These are phyloP conservation scores for Lipomyces sp. DNA, from an alignment of 805 yeast species.

Conservation along the genomic window DNA sequence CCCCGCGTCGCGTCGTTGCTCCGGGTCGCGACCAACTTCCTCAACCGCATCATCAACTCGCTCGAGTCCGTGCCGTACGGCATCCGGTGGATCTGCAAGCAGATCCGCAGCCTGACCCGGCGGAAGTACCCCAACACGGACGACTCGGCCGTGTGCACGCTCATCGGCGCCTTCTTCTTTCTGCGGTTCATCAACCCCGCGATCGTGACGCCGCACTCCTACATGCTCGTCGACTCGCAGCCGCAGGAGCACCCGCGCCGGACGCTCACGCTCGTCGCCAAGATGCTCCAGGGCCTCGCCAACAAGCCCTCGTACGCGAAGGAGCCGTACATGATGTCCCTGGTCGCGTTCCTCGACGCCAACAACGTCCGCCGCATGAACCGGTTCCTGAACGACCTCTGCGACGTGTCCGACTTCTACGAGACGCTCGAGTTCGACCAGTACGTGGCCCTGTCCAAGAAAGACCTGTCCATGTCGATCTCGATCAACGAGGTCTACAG, in stretches of 20 bases:
- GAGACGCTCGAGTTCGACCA: slow-evolving; percentile 42
- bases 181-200: slow-evolving; percentile 83
- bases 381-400: slow-evolving; percentile 37
- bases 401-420: slow-evolving; percentile 43
- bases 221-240: slow-evolving; percentile 38
- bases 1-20: slow-evolving; percentile 33
- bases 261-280: slow-evolving; percentile 72
- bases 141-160: slow-evolving; percentile 36
- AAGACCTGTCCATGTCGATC: slow-evolving; percentile 36
- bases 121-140: slow-evolving; percentile 60
- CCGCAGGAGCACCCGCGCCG: slow-evolving; percentile 51
- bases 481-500: slow-evolving; percentile 38
- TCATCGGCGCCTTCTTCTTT: slow-evolving; percentile 82
- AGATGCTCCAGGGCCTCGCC: slow-evolving; percentile 80
- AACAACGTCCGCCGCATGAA: slow-evolving; percentile 36
- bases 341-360: slow-evolving; percentile 33
- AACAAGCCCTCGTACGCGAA: slow-evolving; percentile 67
- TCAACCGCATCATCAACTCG: slow-evolving; percentile 58
- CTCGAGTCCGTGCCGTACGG: slow-evolving; percentile 63
- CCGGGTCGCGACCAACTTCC: slow-evolving; percentile 31
- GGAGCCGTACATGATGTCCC: slow-evolving; percentile 42
- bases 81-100: slow-evolving; percentile 66
- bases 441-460: slow-evolving; percentile 40
- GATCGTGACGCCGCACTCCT: slow-evolving; percentile 78
- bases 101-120: slow-evolving; percentile 53